Base-by-base conservation (phyloP, 129 eudicot species). In the Flaveria sonorensis region DNA sequence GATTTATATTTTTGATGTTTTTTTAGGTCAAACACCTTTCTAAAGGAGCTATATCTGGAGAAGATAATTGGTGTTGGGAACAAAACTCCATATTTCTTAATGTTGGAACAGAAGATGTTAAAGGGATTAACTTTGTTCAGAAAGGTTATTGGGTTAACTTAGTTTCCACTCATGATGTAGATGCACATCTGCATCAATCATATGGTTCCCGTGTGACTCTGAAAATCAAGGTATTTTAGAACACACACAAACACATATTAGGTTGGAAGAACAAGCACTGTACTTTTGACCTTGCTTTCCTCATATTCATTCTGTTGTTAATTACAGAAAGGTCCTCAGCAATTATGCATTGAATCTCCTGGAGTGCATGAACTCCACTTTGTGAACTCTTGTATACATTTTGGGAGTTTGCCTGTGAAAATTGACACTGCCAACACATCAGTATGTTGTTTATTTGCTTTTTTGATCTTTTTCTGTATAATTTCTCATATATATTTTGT, bases 21-120 rank as follows among this genome's bases (percentile, higher is more conserved):
- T 75, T 48, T 62, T 63, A 94, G 99, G 93, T 90, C 69, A 89
- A 89, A 79, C 92, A 81, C 71, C 80, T 82, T 68, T 80, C 87
- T 45, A 78, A 80, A 64, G 87, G 65, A 81, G 66, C 82, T 30
- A 45, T 19, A 20, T 55, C 84, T 4, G 89, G 82, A 81, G 89
- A 89, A 81, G 99, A 94, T 87, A 86, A 74, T 30, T 94, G 99
- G 99, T 94, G 99, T 86, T 94, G 99, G 99, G 93, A 91, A 72
- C 89, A 87, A 87, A 87, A 81, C 81, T 81, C 74, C 21, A 51
- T 83, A 45, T 71, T 74, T 84, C 72, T 89, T 30, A 84, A 89
- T 75, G 90, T 88, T 75, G 92, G 92, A 67, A 77, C 86, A 15
- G 96, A 89, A 81, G 96, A 94, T 78, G 87, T 91, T 59, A 64